Evolutionary conservation across 345 rosid genomes (phyloP).

Genomic region (Alliaria petiolata): DNA sequence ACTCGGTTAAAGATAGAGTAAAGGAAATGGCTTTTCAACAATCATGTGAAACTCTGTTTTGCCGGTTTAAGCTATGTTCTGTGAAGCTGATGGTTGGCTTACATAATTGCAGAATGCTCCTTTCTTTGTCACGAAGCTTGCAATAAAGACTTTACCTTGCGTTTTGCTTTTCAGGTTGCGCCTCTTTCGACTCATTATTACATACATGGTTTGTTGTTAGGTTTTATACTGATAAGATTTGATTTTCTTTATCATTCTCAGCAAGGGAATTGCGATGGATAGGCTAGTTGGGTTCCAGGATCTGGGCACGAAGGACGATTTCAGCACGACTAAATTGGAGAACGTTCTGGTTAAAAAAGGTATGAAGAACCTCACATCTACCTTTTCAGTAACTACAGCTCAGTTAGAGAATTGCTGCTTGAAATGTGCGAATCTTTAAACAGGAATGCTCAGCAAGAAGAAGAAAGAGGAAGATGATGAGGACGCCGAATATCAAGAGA

Average conservation of each 20-base stretch:
- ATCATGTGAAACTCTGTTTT: no score
- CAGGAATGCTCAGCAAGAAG: constrained; percentile 73
- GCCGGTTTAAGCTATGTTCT: neutral
- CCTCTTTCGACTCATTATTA: constrained; percentile 13
- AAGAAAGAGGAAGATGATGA: constrained; percentile 54
- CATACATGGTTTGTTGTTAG: neutral
- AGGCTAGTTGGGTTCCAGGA: constrained; percentile 88
- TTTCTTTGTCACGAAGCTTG: constrained; percentile 84
- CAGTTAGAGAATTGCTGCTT: neutral
- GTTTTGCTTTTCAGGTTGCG: constrained; percentile 76
- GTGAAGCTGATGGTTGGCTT: constrained; percentile 1
- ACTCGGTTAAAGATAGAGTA: neutral
- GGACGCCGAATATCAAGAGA: constrained; percentile 50
- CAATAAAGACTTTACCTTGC: constrained; percentile 85
- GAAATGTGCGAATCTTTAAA: constrained; percentile 2
- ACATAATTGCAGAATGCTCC: constrained; percentile 83
- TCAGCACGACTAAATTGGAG: constrained; percentile 53
- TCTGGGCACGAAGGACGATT: constrained; percentile 83
- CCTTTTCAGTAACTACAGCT: neutral
- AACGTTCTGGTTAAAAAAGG: constrained; percentile 65
- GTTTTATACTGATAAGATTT: neutral
- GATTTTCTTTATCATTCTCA: constrained; percentile 16
- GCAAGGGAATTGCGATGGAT: constrained; percentile 74
- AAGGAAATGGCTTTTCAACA: constrained; percentile 1
- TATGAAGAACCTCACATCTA: constrained; percentile 8